Conservation (phyloP, 208 protist genomes). For the Acanthamoeba quina region DNA sequence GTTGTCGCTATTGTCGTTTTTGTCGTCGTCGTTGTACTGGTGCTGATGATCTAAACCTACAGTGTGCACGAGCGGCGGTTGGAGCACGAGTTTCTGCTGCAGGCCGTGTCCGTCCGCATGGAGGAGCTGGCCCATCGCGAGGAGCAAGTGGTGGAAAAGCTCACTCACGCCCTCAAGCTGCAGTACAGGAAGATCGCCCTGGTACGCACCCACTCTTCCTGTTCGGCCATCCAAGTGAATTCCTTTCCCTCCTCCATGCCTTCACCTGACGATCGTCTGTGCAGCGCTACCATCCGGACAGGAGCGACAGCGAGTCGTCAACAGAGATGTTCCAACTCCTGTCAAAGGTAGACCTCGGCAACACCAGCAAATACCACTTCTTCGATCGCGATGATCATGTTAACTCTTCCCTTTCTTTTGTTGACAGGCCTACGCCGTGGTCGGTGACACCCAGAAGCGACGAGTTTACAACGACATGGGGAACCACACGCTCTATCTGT, state of each 20-base stretch:
- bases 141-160: neutral
- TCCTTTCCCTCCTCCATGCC: neutral
- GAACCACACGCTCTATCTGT: conserved; percentile 33
- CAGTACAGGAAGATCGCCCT: neutral
- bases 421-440: neutral
- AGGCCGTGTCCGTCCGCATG: neutral
- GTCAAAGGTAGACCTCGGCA: neutral
- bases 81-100: conserved; percentile 22
- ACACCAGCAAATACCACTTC: too few relatives aligned
- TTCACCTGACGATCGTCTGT: neutral
- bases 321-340: conserved; percentile 34
- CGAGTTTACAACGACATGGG: conserved; percentile 5
- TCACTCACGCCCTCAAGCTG: neutral
- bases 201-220: neutral
- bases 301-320: neutral
- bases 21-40: neutral
- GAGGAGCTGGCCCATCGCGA: neutral
- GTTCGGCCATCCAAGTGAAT: neutral
- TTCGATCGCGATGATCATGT: too few relatives aligned
- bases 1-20: neutral
- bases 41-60: neutral
- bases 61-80: conserved; percentile 19
- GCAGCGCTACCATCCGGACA: conserved; percentile 1
- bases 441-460: neutral
- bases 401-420: neutral